Percentiles rank a stretch among this genome's conserved stretches.
These are phyloP conservation scores for Poa annua DNA, from an alignment of 176 grass and related monocot species.

Conservation along the genomic window DNA sequence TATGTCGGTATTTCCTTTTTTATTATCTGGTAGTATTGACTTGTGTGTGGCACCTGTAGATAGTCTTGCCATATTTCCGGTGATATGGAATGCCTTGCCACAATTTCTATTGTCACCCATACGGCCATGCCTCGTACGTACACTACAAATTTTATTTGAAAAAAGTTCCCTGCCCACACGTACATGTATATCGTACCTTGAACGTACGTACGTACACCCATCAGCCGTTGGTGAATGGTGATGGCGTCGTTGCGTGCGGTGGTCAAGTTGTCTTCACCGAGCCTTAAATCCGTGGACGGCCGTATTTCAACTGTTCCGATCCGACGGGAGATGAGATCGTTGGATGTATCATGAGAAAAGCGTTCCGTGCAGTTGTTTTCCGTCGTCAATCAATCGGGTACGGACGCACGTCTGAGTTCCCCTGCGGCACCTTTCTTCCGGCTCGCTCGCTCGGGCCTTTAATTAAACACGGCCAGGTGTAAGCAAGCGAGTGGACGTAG, in stretches of 20 bases:
- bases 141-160: no score
- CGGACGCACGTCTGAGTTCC: background rate
- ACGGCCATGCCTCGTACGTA: no score
- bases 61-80: no score
- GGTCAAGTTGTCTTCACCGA: background rate
- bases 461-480: conserved; percentile 18
- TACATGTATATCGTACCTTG: background rate
- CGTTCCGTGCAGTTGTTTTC: background rate
- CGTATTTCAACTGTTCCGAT: background rate
- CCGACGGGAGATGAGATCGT: background rate
- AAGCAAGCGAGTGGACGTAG: conserved; percentile 37
- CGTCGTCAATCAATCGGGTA: background rate
- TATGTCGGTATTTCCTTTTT: no score
- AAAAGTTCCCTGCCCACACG: no score
- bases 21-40: no score
- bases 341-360: background rate
- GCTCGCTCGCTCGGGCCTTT: background rate
- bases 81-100: no score
- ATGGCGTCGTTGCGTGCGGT: background rate
- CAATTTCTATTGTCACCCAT: no score
- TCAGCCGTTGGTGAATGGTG: background rate
- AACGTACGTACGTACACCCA: background rate
- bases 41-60: no score
- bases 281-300: background rate
- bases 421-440: background rate